These are phyloP conservation scores for Babesia bigemina DNA, from an alignment of 169 alveolate species.

Conservation along the genomic window DNA sequence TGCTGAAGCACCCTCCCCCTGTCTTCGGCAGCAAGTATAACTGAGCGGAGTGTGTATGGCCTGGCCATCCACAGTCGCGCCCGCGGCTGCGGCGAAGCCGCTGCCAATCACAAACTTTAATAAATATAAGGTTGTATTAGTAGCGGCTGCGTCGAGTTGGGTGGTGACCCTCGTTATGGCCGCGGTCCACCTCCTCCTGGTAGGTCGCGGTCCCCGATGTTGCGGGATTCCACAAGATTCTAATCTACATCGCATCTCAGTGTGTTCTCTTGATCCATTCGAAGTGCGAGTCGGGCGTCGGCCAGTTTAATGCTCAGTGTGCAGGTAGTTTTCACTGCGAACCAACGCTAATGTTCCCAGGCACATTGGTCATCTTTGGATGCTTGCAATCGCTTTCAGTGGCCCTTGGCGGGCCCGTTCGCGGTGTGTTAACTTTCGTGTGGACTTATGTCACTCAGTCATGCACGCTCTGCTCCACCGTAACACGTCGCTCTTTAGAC, in stretches of 20 bases:
- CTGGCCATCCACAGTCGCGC: not conserved
- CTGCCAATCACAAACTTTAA: not conserved
- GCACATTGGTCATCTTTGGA: conserved; percentile 33
- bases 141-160: conserved; percentile 29
- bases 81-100: not conserved
- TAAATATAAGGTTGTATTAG: conserved; percentile 12
- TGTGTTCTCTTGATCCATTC: conserved; percentile 15
- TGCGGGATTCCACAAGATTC: not conserved
- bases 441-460: conserved; percentile 9
- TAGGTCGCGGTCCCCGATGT: conserved; percentile 18
- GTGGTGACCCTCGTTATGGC: conserved; percentile 20
- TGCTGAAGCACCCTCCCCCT: conserved; percentile 26
- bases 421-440: conserved; percentile 9
- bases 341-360: not conserved
- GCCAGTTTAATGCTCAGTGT: conserved; percentile 48
- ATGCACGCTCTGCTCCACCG: conserved; percentile 27
- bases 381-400: conserved; percentile 30
- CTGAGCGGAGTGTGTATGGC: conserved; percentile 5
- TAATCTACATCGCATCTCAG: not conserved
- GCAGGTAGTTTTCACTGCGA: conserved; percentile 38
- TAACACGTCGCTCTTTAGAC: not conserved
- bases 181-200: conserved; percentile 34
- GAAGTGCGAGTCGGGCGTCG: conserved; percentile 49
- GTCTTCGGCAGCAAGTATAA: conserved; percentile 3
- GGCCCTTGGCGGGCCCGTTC: conserved; percentile 36